Evolutionary conservation across 768 basidiomycete genomes (phyloP), one percentile per base, ranked within the genome.

Genomic region (Strobilomyces confusus): DNA sequence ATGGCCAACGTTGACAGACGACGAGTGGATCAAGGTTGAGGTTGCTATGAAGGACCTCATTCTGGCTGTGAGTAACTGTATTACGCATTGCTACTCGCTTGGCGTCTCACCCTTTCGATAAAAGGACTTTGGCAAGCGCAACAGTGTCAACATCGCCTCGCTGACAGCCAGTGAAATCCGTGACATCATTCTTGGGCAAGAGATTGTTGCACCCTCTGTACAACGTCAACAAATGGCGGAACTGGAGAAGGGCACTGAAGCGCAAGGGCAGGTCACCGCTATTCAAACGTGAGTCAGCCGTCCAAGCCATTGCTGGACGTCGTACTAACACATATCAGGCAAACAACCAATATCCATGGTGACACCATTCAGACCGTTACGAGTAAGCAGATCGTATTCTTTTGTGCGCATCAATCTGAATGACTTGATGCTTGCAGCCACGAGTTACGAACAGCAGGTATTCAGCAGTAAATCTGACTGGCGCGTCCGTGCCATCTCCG

Each of bases 181-280:
- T 51, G 97, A 99, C 70, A 93, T 99, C 72, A 99, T 99, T 60
- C 81, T 99, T 37, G 97, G 97, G 63, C 97, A 98, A 77, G 97
- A 98, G 72, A 99, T 99, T 55, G 92, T 89, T 36, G 93, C 93
- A 5, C 93, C 93, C 0, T 95, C 92, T 4, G 87, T 89, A 3
- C 97, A 99, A 69, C 86, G 97, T 45, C 97, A 98, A 72, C 97
- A 99, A 72, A 97, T 98, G 94, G 97, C 95, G 17, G 97, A 98
- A 69, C 76, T 99, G 49, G 97, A 99, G 72, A 98, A 98, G 78
- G 89, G 89, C 54, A 82, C 89, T 7, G 95, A 97, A 67, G 94
- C 97, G 0, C 92, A 93, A 58, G 82, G 83, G 44, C 95, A 98
- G 69, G 89, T 98, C 61, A 99, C 97, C 3, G 95, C 97, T 22